Percentiles rank a stretch among this genome's conserved stretches.
Evolutionary conservation across 2,329 filamentous ascomycete genomes (phyloP).

Genomic region (Ophiostoma triangulosporum): DNA sequence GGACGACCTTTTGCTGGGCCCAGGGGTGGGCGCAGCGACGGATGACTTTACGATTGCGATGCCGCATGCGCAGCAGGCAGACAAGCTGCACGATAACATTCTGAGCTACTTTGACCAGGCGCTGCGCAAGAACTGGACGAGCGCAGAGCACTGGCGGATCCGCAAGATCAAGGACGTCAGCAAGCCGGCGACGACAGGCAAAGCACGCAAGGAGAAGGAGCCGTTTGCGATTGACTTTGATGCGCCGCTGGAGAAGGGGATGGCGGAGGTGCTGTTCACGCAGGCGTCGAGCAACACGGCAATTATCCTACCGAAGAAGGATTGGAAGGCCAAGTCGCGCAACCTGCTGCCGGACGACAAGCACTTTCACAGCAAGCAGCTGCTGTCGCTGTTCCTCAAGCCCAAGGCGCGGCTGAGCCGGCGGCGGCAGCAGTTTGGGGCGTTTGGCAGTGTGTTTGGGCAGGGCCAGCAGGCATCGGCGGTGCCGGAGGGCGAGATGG

Average conservation of each 20-base stretch:
- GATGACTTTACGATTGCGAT: conserved; percentile 72
- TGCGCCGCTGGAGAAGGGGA: conserved; percentile 53
- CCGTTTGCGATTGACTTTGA: conserved; percentile 89
- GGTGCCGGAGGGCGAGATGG: conserved; percentile 62
- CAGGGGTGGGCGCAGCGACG: conserved; percentile 49
- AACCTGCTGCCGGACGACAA: conserved; percentile 95
- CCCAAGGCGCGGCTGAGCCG: conserved; percentile 75
- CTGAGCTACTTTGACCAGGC: conserved; percentile 96
- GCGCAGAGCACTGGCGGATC: conserved; percentile 98
- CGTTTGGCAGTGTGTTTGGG: conserved; percentile 29
- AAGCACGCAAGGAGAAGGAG: conserved; percentile 84
- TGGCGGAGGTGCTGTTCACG: conserved; percentile 69
- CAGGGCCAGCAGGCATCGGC: conserved; percentile 21
- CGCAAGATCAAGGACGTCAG: conserved; percentile 67
- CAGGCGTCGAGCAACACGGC: conserved; percentile 65
- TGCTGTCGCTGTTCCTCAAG: conserved; percentile 85
- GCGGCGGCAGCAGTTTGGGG: conserved; percentile 35
- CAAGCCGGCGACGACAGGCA: conserved; percentile 20
- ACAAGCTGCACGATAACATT: conserved; percentile 77
- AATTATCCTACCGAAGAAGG: conserved; percentile 80
- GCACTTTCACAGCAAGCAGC: conserved; percentile 88
- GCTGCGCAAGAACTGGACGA: conserved; percentile 92
- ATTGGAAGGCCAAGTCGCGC: conserved; percentile 87
- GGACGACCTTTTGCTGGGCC: conserved; percentile 40
- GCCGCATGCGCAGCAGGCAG: conserved; percentile 50